phyloP scores from a whole-genome alignment of 2,329 filamentous ascomycete species.

The Ambrosiella xylebori region DNA sequence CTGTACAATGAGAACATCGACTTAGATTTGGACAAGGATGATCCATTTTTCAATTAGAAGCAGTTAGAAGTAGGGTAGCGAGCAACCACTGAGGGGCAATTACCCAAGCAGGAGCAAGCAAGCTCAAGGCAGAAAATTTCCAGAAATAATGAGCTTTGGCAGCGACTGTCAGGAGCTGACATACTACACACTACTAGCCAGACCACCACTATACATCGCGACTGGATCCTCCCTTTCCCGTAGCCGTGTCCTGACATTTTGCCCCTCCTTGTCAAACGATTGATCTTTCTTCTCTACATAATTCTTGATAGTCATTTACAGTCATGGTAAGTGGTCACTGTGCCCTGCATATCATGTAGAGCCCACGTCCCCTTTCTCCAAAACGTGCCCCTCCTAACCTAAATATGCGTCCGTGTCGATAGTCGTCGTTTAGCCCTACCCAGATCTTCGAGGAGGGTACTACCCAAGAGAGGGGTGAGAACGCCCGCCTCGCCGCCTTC shows the following conservation, averaged over 20 bases:
- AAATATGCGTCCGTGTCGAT: neutral
- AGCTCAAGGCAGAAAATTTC: constrained; percentile 12
- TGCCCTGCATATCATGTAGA: neutral
- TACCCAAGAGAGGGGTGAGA: constrained; percentile 95
- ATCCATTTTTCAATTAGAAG: neutral
- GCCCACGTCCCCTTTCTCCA: neutral
- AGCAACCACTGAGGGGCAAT: constrained; percentile 6
- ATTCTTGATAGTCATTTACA: constrained; percentile 9
- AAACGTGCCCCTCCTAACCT: constrained; percentile 11
- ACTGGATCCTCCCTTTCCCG: constrained; percentile 7
- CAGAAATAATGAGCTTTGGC: constrained; percentile 4
- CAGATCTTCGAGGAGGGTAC: constrained; percentile 98
- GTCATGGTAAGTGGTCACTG: constrained; percentile 9
- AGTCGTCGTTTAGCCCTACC: constrained; percentile 59
- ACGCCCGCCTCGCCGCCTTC: constrained; percentile 95
- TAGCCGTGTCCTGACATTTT: constrained; percentile 5
- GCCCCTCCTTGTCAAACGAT: neutral
- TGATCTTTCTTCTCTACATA: neutral
- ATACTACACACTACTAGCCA: constrained; percentile 8
- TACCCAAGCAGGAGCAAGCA: neutral
- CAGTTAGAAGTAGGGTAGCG: constrained; percentile 6
- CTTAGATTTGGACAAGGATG: neutral
- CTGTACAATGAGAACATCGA: neutral
- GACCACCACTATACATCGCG: constrained; percentile 10
- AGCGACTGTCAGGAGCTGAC: constrained; percentile 8